These are phyloP conservation scores for Mallotus japonicus DNA, from an alignment of 441 rosid genomes.

Conservation along the genomic window DNA sequence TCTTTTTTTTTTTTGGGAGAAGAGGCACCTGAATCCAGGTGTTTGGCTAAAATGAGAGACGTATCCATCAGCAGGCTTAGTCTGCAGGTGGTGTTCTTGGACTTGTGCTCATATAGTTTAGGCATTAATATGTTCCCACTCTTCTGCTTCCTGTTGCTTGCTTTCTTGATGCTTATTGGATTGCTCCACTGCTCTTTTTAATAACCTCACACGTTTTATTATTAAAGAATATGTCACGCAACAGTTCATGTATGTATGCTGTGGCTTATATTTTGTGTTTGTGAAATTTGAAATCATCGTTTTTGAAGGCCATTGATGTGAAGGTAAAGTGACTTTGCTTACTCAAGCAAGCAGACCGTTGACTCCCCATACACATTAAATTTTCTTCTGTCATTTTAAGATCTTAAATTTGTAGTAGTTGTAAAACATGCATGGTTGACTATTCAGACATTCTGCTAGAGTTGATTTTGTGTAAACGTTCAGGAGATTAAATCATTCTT, in stretches of 20 bases:
- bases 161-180: neutral
- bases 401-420: neutral
- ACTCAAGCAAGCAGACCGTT: neutral
- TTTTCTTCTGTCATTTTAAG: neutral
- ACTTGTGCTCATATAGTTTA: no score
- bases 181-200: neutral
- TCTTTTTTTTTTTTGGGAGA: no score
- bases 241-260: neutral
- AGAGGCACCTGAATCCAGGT: no score
- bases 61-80: neutral
- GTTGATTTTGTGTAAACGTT: neutral
- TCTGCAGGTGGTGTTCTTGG: neutral
- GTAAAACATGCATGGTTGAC: neutral
- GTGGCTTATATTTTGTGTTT: neutral
- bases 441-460: conserved; percentile 11
- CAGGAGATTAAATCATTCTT: conserved; percentile 17
- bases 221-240: neutral
- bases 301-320: neutral
- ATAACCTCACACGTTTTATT: neutral
- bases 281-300: neutral
- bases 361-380: neutral
- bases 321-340: neutral
- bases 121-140: neutral
- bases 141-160: neutral
- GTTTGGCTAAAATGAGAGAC: neutral